phyloP scores from a whole-genome alignment of 192 early-diverging fungal genomes.

The Lobulomyces angularis region DNA sequence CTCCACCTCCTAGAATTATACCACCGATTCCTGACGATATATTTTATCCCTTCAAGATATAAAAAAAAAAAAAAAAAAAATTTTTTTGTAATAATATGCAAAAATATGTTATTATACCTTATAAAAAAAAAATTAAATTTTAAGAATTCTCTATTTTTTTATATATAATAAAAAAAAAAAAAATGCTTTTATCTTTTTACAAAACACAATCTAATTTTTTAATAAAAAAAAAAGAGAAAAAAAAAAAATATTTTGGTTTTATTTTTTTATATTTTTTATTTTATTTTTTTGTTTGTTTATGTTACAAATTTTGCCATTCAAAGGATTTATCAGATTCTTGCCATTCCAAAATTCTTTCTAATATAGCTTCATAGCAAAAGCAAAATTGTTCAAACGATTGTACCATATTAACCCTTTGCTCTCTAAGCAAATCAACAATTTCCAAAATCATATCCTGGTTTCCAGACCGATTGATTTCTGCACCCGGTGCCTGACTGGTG shows the following conservation, averaged over 20 bases:
- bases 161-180: too few relatives aligned
- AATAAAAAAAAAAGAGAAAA: neutral
- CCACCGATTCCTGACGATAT: too few relatives aligned
- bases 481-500: neutral
- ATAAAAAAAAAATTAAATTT: too few relatives aligned
- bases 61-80: too few relatives aligned
- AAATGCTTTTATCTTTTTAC: too few relatives aligned
- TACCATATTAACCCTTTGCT: constrained; percentile 33
- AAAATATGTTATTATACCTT: too few relatives aligned
- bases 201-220: too few relatives aligned
- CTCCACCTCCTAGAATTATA: too few relatives aligned
- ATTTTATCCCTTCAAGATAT: too few relatives aligned
- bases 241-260: neutral
- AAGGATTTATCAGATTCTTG: constrained; percentile 4
- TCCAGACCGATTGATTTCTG: constrained; percentile 4
- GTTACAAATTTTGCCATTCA: constrained; percentile 6
- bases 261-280: neutral
- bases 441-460: constrained; percentile 18
- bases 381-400: constrained; percentile 44
- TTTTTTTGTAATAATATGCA: too few relatives aligned
- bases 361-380: constrained; percentile 44
- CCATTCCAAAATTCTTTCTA: constrained; percentile 28
- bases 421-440: constrained; percentile 26
- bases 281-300: neutral
- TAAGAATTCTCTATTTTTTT: too few relatives aligned